Conservation (phyloP, 108 stramenopile genomes). For the Schizochytrium sp. region DNA sequence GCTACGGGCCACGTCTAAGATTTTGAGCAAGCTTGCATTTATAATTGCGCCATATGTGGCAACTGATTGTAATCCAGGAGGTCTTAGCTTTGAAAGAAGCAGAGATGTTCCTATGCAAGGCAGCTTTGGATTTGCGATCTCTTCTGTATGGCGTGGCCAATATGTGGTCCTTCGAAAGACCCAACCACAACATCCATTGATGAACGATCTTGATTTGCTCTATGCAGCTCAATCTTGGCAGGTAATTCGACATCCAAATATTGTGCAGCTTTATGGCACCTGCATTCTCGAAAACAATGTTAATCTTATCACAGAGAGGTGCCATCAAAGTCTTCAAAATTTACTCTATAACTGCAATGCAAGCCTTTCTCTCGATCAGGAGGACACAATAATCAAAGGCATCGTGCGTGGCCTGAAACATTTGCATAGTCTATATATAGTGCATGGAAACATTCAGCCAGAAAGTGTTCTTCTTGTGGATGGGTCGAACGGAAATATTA, state of each 20-base stretch:
- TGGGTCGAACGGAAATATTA: neutral
- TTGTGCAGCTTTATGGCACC: neutral
- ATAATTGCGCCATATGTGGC: too few relatives aligned
- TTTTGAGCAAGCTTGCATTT: too few relatives aligned
- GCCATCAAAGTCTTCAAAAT: neutral
- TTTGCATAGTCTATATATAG: neutral
- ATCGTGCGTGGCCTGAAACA: neutral
- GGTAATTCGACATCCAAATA: neutral
- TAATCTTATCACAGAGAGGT: neutral
- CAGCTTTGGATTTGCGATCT: too few relatives aligned
- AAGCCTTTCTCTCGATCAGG: neutral
- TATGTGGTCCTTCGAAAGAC: too few relatives aligned
- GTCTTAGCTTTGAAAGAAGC: too few relatives aligned
- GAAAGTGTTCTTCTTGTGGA: neutral
- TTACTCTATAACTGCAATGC: neutral
- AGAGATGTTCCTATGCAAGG: too few relatives aligned
- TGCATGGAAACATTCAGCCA: neutral
- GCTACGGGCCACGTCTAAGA: too few relatives aligned
- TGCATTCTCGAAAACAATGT: neutral
- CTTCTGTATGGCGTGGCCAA: too few relatives aligned
- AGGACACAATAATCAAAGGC: neutral
- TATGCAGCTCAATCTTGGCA: neutral
- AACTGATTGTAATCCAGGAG: too few relatives aligned
- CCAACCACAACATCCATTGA: too few relatives aligned
- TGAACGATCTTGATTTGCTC: neutral